Conservation (phyloP, 345 rosid species). For the Trapa bicornis region DNA sequence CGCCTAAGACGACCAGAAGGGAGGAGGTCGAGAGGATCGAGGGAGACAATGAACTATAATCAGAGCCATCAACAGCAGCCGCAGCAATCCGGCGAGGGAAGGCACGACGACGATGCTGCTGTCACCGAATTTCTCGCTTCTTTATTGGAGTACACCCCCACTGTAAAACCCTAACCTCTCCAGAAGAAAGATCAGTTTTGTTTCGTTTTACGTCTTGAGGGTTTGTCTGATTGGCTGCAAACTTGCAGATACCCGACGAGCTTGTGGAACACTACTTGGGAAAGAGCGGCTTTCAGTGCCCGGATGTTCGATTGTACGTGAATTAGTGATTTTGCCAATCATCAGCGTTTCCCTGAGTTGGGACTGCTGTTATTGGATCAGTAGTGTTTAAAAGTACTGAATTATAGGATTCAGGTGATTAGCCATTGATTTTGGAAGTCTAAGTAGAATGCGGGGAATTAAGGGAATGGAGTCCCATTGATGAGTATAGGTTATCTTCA, state of each 20-base stretch:
- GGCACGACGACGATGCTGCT: slow-evolving; percentile 78
- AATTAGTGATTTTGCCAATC: background rate
- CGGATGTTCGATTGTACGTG: slow-evolving; percentile 88
- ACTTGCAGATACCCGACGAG: slow-evolving; percentile 78
- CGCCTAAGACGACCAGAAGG: background rate
- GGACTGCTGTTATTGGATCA: background rate
- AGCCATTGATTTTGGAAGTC: background rate
- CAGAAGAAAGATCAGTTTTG: background rate
- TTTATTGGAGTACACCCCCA: slow-evolving; percentile 81
- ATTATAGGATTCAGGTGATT: background rate
- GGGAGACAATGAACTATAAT: slow-evolving; percentile 27
- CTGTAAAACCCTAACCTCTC: slow-evolving; percentile 22
- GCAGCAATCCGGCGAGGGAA: slow-evolving; percentile 30
- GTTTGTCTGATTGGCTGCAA: background rate
- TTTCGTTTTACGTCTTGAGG: background rate
- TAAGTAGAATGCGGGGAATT: background rate
- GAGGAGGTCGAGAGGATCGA: background rate
- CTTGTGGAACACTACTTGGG: slow-evolving; percentile 89
- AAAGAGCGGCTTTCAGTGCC: slow-evolving; percentile 96
- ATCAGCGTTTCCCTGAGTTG: background rate
- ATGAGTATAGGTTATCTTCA: too few species aligned
- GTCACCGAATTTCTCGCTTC: slow-evolving; percentile 73
- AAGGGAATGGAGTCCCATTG: too few species aligned
- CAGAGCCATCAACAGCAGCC: slow-evolving; percentile 1
- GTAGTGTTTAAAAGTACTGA: background rate